Evolutionary conservation across 73 alveolate species (phyloP).

Genomic region (Durusdinium trenchii): DNA sequence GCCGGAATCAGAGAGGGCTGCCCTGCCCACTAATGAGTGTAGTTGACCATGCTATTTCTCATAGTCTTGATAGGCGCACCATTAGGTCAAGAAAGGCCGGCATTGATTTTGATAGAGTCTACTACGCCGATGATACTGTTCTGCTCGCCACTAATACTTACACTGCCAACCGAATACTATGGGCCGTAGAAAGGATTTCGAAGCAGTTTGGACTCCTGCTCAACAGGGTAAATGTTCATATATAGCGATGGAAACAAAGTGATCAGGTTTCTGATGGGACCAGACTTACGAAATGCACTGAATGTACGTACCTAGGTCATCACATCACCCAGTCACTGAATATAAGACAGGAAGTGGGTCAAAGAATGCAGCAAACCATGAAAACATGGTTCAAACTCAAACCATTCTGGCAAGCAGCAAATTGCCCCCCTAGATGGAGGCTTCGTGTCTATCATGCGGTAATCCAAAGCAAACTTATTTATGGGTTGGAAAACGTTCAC

Average conservation of each 20-base stretch:
- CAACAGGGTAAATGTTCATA: not conserved
- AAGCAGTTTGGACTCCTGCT: not conserved
- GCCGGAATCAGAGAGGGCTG: conserved; percentile 38
- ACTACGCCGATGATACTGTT: conserved; percentile 36
- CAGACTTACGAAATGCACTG: not conserved
- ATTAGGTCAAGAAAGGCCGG: not conserved
- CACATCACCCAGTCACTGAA: not conserved
- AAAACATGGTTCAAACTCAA: not conserved
- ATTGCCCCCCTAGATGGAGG: conserved; percentile 15
- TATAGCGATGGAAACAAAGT: conserved; percentile 12
- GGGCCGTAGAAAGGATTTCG: not conserved
- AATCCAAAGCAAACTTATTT: conserved; percentile 3
- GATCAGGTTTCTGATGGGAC: not conserved
- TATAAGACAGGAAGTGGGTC: not conserved
- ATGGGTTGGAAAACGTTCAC: conserved; percentile 7
- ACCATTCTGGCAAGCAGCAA: conserved; percentile 18
- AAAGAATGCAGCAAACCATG: not conserved
- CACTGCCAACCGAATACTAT: not conserved
- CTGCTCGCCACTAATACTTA: not conserved
- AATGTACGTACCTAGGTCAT: not conserved
- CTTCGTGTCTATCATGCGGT: not conserved
- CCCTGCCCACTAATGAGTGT: conserved; percentile 8
- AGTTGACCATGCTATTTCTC: not conserved
- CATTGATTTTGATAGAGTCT: not conserved
- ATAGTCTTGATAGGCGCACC: not conserved